phyloP scores from a whole-genome alignment of 345 rosid species.

The Citrus hindsii region DNA sequence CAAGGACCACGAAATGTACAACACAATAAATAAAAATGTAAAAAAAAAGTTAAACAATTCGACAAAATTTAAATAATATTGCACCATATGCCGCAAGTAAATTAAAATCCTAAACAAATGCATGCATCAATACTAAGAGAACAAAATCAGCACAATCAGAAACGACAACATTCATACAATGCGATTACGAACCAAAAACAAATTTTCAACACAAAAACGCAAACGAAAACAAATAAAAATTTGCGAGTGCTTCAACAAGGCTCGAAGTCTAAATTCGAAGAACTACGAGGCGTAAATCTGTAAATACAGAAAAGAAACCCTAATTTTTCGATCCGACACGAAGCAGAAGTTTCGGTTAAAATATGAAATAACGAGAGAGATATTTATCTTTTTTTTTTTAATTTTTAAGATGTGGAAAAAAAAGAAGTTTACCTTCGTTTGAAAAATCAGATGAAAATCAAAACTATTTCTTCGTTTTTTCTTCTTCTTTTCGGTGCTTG shows the following conservation, averaged over 20 bases:
- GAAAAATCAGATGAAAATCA: conserved; percentile 3
- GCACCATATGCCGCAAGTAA: no score
- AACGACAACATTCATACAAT: background rate
- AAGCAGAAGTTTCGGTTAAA: background rate
- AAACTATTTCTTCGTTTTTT: background rate
- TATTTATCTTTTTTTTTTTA: no score
- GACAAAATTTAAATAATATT: no score
- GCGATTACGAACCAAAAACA: background rate
- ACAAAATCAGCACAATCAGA: no score
- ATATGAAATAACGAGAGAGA: background rate
- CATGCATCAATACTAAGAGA: no score
- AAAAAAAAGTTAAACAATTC: no score
- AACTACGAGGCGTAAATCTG: background rate
- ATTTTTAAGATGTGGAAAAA: no score
- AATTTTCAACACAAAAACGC: background rate
- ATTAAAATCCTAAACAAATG: no score
- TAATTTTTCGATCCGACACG: background rate
- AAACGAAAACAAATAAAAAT: background rate
- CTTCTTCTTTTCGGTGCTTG: background rate
- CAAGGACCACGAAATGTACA: background rate
- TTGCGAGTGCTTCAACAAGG: background rate
- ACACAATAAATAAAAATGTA: background rate
- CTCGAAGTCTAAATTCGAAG: background rate
- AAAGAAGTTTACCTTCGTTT: background rate
- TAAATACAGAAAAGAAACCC: background rate